Percentiles rank a stretch among this genome's conserved stretches.
phyloP scores from a whole-genome alignment of 129 eudicot genomes.

The Flaveria bidentis region DNA sequence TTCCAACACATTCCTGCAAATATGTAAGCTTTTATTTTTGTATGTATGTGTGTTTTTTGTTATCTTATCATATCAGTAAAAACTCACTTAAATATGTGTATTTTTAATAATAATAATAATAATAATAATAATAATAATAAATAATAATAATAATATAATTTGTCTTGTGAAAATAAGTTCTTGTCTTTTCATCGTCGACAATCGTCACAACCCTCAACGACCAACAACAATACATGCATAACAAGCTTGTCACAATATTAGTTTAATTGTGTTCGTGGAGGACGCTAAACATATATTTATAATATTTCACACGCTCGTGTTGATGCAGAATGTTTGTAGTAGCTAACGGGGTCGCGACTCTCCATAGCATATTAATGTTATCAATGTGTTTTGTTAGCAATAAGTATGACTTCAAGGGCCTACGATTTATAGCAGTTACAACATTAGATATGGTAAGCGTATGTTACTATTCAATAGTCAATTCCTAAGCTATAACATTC shows the following conservation, averaged over 20 bases:
- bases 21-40: conserved; percentile 44
- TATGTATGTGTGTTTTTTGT: background rate
- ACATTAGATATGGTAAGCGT: conserved; percentile 64
- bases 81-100: background rate
- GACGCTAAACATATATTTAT: too few relatives aligned
- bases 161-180: too few relatives aligned
- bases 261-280: too few relatives aligned
- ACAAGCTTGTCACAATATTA: too few relatives aligned
- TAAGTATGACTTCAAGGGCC: conserved; percentile 50
- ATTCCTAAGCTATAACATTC: too few relatives aligned
- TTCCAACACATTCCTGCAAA: conserved; percentile 75
- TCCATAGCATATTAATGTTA: conserved; percentile 66
- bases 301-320: background rate
- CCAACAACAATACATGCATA: too few relatives aligned
- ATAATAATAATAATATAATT: too few relatives aligned
- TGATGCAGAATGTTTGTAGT: conserved; percentile 74
- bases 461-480: background rate
- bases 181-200: too few relatives aligned
- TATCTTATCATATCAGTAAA: background rate
- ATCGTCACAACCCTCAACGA: too few relatives aligned
- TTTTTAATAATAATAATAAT: too few relatives aligned
- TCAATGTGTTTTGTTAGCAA: conserved; percentile 33
- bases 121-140: too few relatives aligned
- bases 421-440: conserved; percentile 42
- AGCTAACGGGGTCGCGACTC: conserved; percentile 64